A percentile compares a stretch with the other conserved stretches of the same genome.
phyloP scores from a whole-genome alignment of 176 grass and related monocot genomes.

The Aegilops longissima region DNA sequence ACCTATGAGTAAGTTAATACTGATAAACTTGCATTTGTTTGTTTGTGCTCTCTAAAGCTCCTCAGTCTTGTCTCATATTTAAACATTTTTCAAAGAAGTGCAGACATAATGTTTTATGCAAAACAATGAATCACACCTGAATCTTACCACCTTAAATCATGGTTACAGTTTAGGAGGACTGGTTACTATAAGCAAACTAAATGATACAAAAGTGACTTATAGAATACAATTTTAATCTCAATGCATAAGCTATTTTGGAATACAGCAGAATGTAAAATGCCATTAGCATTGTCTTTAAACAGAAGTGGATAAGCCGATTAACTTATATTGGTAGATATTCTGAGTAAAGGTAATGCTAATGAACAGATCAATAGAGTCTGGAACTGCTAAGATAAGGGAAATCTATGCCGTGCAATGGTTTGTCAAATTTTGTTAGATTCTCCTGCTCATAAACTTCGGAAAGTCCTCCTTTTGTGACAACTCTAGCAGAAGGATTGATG shows the following conservation, averaged over 20 bases:
- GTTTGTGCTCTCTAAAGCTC: background rate
- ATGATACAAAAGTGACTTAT: background rate
- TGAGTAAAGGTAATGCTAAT: background rate
- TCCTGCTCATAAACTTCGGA: background rate
- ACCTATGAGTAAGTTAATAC: slow-evolving; percentile 91
- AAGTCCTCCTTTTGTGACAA: background rate
- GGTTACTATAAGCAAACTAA: slow-evolving; percentile 6
- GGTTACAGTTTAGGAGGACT: slow-evolving; percentile 5
- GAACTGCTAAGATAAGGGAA: background rate
- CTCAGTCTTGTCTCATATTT: background rate
- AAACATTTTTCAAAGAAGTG: background rate
- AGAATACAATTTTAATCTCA: background rate
- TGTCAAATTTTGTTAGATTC: background rate
- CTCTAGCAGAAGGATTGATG: background rate
- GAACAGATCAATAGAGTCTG: background rate
- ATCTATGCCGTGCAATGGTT: background rate
- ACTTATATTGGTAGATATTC: background rate
- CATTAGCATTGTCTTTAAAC: background rate
- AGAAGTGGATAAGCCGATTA: background rate
- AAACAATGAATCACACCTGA: background rate
- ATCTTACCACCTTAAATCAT: slow-evolving; percentile 6
- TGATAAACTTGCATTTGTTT: background rate
- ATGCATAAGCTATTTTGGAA: background rate
- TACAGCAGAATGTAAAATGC: background rate
- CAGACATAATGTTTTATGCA: background rate